These are phyloP conservation scores for Miscanthus lutarioriparius DNA, from an alignment of 176 grass and related monocot species.

Conservation along the genomic window DNA sequence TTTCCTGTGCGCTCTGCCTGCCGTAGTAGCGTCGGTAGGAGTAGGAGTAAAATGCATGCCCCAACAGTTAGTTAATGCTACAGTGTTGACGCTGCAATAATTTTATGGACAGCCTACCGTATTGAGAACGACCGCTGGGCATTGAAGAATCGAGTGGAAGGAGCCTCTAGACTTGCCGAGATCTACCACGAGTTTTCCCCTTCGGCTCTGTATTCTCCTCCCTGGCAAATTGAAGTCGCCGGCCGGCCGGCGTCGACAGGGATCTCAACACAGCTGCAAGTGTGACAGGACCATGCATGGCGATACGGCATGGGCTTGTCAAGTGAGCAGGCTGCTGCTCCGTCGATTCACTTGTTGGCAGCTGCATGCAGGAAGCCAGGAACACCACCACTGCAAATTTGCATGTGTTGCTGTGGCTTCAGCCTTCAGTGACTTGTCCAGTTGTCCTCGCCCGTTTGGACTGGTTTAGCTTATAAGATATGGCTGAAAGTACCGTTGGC, in stretches of 20 bases:
- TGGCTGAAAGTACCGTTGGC: too few relatives aligned
- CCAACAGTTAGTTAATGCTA: not conserved
- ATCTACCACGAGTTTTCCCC: not conserved
- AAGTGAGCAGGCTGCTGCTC: too few relatives aligned
- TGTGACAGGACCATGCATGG: not conserved
- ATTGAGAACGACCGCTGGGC: slow-evolving; percentile 21
- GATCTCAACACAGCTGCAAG: not conserved
- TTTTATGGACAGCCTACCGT: not conserved
- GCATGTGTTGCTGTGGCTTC: not conserved
- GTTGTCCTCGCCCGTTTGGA: too few relatives aligned
- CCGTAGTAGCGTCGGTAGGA: too few relatives aligned
- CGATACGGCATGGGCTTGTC: not conserved
- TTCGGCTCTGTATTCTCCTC: not conserved
- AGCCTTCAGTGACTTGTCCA: not conserved
- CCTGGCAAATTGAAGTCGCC: not conserved
- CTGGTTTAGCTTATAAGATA: too few relatives aligned
- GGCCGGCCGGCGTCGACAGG: not conserved
- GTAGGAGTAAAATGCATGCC: too few relatives aligned
- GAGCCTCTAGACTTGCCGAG: not conserved
- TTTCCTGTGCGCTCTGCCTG: too few relatives aligned
- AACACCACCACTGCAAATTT: not conserved
- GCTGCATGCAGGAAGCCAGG: not conserved
- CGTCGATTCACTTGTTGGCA: not conserved
- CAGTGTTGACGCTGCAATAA: slow-evolving; percentile 15
- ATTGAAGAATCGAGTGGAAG: not conserved